Conservation (phyloP, 2,329 filamentous ascomycete species). For the Trichophyton mentagrophytes region DNA sequence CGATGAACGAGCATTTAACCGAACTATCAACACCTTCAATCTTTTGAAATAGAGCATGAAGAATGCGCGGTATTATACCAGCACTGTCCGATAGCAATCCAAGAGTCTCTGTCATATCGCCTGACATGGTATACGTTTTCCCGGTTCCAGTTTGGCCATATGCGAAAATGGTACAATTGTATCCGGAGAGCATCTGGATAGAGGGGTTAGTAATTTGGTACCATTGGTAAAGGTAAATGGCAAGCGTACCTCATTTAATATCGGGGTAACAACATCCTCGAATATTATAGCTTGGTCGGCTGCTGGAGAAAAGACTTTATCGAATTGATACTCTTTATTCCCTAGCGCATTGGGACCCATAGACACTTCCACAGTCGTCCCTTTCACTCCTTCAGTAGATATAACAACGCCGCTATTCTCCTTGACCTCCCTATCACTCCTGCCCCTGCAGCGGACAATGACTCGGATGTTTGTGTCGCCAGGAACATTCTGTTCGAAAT, state of each 20-base stretch:
- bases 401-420: constrained; percentile 95
- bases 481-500: constrained; percentile 53
- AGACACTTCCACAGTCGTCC: constrained; percentile 68
- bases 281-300: constrained; percentile 90
- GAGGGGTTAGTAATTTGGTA: not conserved
- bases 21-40: constrained; percentile 74
- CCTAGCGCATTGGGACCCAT: constrained; percentile 87
- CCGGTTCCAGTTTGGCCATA: constrained; percentile 97
- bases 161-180: constrained; percentile 97
- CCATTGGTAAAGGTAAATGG: not conserved
- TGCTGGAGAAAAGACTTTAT: constrained; percentile 90
- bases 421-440: constrained; percentile 80
- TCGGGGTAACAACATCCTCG: constrained; percentile 86
- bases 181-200: constrained; percentile 72
- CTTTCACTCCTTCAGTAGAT: constrained; percentile 74
- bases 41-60: constrained; percentile 76
- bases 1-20: constrained; percentile 97
- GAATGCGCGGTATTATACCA: constrained; percentile 84
- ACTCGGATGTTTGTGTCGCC: constrained; percentile 80
- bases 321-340: constrained; percentile 94
- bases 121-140: constrained; percentile 99
- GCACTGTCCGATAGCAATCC: constrained; percentile 82
- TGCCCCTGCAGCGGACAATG: constrained; percentile 83
- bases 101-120: constrained; percentile 79
- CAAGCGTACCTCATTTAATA: constrained; percentile 67